Percentiles rank a stretch among this genome's conserved stretches.
These are phyloP conservation scores for Rosa chinensis DNA, from an alignment of 306 rosid species.

Conservation along the genomic window DNA sequence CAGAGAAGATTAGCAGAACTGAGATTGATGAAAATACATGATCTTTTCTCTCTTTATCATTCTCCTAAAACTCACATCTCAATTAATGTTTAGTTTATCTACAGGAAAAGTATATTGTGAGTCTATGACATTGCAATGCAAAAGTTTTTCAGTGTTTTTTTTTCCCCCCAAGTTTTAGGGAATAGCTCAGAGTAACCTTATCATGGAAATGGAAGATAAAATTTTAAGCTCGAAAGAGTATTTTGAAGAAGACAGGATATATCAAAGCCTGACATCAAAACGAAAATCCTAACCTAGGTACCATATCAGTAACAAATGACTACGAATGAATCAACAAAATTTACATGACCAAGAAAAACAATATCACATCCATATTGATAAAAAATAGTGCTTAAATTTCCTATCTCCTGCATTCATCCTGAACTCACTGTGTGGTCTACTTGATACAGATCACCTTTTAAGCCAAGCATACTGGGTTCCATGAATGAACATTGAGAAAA, in stretches of 20 bases:
- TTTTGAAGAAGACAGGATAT: background rate
- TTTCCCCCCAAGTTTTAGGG: too few species aligned
- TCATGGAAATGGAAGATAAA: background rate
- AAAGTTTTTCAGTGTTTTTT: too few species aligned
- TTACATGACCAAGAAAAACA: slow-evolving; percentile 81
- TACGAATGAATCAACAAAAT: slow-evolving; percentile 30
- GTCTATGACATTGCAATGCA: too few species aligned
- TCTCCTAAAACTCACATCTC: too few species aligned
- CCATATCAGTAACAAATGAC: background rate
- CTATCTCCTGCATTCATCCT: slow-evolving; percentile 85
- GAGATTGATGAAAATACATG: too few species aligned
- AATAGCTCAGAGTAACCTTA: too few species aligned
- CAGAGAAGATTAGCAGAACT: too few species aligned
- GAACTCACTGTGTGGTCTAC: slow-evolving; percentile 59
- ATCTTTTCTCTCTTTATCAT: too few species aligned
- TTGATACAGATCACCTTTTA: background rate
- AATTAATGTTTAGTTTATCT: too few species aligned
- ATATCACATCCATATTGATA: slow-evolving; percentile 56
- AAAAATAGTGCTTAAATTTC: slow-evolving; percentile 81
- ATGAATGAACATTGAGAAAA: slow-evolving; percentile 29
- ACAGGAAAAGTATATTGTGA: too few species aligned
- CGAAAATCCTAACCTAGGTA: background rate
- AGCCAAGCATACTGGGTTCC: slow-evolving; percentile 35
- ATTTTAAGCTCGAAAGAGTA: background rate
- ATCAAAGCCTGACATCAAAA: background rate